Percentiles rank a stretch among this genome's conserved stretches.
These are phyloP conservation scores for Saccharomycopsis sp. DNA, from an alignment of 805 yeast genomes.

Conservation along the genomic window DNA sequence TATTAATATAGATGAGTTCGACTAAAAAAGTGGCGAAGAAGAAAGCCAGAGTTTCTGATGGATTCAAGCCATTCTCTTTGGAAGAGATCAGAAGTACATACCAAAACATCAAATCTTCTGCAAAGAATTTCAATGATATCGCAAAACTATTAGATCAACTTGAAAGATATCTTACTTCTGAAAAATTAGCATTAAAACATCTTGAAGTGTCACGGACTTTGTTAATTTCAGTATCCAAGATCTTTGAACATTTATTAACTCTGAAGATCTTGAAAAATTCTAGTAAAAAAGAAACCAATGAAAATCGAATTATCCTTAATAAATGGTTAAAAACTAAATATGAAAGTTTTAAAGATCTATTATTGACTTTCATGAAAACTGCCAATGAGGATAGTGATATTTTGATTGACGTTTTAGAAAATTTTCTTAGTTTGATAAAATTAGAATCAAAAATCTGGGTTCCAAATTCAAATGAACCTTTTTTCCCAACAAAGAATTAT, in stretches of 20 bases:
- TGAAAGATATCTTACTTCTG: conserved; percentile 20
- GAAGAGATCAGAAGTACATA: conserved; percentile 21
- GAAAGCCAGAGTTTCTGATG: too few species aligned
- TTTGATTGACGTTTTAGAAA: conserved; percentile 44
- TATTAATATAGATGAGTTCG: too few species aligned
- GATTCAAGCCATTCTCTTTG: too few species aligned
- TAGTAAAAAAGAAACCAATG: conserved; percentile 26
- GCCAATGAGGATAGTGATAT: conserved; percentile 31
- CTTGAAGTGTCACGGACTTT: conserved; percentile 24
- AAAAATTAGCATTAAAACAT: neutral
- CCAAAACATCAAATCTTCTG: conserved; percentile 30
- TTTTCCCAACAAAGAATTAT: conserved; percentile 50
- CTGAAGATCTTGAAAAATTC: conserved; percentile 30
- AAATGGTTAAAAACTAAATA: conserved; percentile 58
- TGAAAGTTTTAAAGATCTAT: conserved; percentile 36
- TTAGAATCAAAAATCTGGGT: conserved; percentile 46
- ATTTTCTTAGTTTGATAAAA: conserved; percentile 42
- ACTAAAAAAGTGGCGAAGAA: too few species aligned
- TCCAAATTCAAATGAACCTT: conserved; percentile 39
- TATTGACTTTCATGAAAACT: conserved; percentile 34
- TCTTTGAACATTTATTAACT: conserved; percentile 39
- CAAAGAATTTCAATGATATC: conserved; percentile 46
- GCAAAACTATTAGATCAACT: conserved; percentile 34
- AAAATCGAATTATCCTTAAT: conserved; percentile 38
- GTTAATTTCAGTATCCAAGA: conserved; percentile 31